Evolutionary conservation across 2,329 filamentous ascomycete genomes (phyloP).

Genomic region (Paraphoma chrysanthemicola): DNA sequence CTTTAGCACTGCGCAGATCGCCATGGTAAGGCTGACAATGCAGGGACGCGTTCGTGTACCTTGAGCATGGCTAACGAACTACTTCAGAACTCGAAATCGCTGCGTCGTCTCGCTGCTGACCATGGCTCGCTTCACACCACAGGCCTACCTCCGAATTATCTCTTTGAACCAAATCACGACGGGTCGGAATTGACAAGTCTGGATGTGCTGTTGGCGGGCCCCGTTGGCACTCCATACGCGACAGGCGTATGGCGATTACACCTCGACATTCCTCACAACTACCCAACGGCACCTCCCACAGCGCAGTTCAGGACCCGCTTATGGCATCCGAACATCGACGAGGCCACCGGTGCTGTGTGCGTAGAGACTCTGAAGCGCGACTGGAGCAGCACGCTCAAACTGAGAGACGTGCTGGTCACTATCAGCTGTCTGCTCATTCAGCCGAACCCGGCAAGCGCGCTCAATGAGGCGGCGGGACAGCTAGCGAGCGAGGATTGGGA

Average conservation of each 20-base stretch:
- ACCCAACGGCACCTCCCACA: conserved; percentile 61
- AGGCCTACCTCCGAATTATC: conserved; percentile 67
- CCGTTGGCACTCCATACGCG: conserved; percentile 66
- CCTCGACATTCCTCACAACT: conserved; percentile 65
- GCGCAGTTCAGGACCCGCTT: conserved; percentile 67
- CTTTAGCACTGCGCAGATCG: background rate
- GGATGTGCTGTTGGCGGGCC: conserved; percentile 65
- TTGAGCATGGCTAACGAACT: background rate
- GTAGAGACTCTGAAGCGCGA: conserved; percentile 71
- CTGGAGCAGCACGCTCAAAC: conserved; percentile 64
- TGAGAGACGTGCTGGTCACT: conserved; percentile 65
- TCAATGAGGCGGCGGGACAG: conserved; percentile 67
- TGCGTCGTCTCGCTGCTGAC: conserved; percentile 67
- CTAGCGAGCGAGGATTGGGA: conserved; percentile 65
- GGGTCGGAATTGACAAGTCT: conserved; percentile 65
- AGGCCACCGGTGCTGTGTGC: conserved; percentile 67
- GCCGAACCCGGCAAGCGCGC: conserved; percentile 68
- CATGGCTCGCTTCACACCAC: conserved; percentile 63
- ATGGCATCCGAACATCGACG: conserved; percentile 71
- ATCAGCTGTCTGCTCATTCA: conserved; percentile 69
- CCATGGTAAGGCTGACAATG: conserved; percentile 1
- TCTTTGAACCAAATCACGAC: conserved; percentile 56
- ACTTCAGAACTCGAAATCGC: conserved; percentile 55
- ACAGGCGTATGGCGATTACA: conserved; percentile 66
- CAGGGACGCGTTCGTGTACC: conserved; percentile 1